A percentile compares a stretch with the other conserved stretches of the same genome.
These are phyloP conservation scores for Mallotus japonicus DNA, from an alignment of 441 rosid species.

Conservation along the genomic window DNA sequence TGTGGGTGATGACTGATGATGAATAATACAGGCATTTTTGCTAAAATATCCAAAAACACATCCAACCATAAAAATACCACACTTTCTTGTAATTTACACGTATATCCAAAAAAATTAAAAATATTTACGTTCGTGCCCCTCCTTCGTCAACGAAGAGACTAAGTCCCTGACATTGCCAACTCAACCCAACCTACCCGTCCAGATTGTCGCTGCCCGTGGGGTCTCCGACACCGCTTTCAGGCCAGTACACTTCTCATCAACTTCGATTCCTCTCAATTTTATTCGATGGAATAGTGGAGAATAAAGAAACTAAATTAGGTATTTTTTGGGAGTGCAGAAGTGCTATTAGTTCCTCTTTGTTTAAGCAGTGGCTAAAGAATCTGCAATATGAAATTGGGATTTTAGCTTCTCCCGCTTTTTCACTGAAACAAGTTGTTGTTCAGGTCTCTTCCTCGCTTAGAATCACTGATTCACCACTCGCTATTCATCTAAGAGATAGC, in stretches of 20 bases:
- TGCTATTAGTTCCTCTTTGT: constrained; percentile 64
- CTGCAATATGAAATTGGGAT: constrained; percentile 73
- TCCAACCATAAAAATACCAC: no score
- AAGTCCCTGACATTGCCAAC: constrained; percentile 50
- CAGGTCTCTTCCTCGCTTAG: constrained; percentile 42
- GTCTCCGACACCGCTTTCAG: constrained; percentile 65
- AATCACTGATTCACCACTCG: no score
- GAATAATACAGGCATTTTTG: no score
- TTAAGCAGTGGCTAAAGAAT: constrained; percentile 75
- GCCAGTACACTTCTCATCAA: constrained; percentile 22
- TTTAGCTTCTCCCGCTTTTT: constrained; percentile 53
- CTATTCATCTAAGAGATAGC: no score
- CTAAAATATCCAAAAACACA: no score
- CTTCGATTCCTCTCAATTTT: background rate
- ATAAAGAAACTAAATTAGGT: background rate
- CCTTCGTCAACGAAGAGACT: background rate
- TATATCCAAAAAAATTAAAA: no score
- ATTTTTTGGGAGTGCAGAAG: constrained; percentile 22
- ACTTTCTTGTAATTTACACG: no score
- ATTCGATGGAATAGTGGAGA: background rate
- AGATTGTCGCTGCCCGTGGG: constrained; percentile 55
- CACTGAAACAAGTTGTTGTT: constrained; percentile 65
- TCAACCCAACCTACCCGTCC: constrained; percentile 60
- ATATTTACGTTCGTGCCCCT: no score
- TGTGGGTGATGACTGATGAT: background rate